phyloP scores from a whole-genome alignment of 257 asterid genomes.

The Ligustrum vulgare region DNA sequence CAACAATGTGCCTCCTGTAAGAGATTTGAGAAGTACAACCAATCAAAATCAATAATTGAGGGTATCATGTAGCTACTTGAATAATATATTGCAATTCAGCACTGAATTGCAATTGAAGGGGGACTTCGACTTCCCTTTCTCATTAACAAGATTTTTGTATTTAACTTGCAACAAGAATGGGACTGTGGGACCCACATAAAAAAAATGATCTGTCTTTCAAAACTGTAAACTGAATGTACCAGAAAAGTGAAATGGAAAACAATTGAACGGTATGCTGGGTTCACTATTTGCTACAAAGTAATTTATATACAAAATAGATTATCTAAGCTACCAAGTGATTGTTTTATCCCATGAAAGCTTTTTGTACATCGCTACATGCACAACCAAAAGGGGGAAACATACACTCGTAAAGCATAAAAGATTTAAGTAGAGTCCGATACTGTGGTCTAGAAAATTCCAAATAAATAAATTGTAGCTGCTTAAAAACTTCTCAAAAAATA shows the following conservation, averaged over 20 bases:
- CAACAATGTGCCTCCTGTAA: conserved; percentile 99
- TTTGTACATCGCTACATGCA: not conserved
- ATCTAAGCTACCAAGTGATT: not conserved
- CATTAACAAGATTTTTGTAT: not conserved
- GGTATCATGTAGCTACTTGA: conserved; percentile 13
- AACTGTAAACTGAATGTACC: not conserved
- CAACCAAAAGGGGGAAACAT: not conserved
- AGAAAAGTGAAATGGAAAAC: not conserved
- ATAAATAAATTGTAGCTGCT: not conserved
- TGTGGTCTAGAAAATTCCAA: not conserved
- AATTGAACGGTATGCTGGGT: not conserved
- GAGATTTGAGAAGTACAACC: conserved; percentile 14
- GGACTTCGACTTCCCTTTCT: not conserved
- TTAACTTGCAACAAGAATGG: not conserved
- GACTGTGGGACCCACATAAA: not conserved
- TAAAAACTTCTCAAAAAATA: not conserved
- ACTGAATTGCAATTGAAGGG: not conserved
- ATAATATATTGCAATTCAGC: conserved; percentile 9
- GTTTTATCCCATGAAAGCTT: not conserved
- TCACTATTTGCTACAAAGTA: not conserved
- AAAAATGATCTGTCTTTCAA: not conserved
- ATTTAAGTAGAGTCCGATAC: not conserved
- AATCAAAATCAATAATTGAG: conserved; percentile 17
- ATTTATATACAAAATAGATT: not conserved
- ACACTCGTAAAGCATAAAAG: not conserved